phyloP scores from a whole-genome alignment of 2,329 filamentous ascomycete species.

The Neofusicoccum laricinum region DNA sequence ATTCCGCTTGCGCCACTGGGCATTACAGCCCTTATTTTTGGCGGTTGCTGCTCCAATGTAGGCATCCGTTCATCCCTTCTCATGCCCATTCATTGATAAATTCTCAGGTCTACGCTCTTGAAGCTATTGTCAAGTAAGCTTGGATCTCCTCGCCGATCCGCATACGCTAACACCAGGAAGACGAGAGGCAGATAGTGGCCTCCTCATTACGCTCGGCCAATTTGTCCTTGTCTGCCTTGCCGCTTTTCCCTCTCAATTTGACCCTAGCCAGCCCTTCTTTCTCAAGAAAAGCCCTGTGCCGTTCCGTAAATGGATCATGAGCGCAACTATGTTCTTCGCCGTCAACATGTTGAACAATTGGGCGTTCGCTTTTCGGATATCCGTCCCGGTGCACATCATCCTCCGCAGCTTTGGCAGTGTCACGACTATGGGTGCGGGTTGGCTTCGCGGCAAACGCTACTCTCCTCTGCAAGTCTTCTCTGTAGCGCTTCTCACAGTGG shows the following conservation, averaged over 20 bases:
- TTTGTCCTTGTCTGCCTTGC: constrained; percentile 62
- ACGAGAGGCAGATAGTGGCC: constrained; percentile 79
- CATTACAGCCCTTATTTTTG: constrained; percentile 86
- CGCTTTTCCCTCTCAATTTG: constrained; percentile 45
- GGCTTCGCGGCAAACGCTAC: constrained; percentile 80
- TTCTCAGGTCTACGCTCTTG: constrained; percentile 82
- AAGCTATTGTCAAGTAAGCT: constrained; percentile 88
- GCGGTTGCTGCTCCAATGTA: constrained; percentile 92
- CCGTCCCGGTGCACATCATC: constrained; percentile 95
- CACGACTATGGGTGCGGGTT: constrained; percentile 90
- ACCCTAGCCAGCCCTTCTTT: constrained; percentile 63
- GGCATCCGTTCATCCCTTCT: constrained; percentile 29
- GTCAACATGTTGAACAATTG: constrained; percentile 98
- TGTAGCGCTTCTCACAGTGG: constrained; percentile 78
- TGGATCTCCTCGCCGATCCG: background rate
- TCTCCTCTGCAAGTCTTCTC: constrained; percentile 75
- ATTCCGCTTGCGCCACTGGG: constrained; percentile 32
- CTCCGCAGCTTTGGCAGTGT: constrained; percentile 92
- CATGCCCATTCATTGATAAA: background rate
- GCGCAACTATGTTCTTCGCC: constrained; percentile 84
- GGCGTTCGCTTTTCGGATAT: constrained; percentile 95
- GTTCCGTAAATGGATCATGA: constrained; percentile 78
- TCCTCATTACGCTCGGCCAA: constrained; percentile 54
- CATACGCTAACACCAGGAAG: constrained; percentile 44
- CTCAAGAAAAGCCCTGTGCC: constrained; percentile 77